Base-by-base conservation (phyloP, 2,329 filamentous ascomycete genomes). In the Xylariaceae sp. region DNA sequence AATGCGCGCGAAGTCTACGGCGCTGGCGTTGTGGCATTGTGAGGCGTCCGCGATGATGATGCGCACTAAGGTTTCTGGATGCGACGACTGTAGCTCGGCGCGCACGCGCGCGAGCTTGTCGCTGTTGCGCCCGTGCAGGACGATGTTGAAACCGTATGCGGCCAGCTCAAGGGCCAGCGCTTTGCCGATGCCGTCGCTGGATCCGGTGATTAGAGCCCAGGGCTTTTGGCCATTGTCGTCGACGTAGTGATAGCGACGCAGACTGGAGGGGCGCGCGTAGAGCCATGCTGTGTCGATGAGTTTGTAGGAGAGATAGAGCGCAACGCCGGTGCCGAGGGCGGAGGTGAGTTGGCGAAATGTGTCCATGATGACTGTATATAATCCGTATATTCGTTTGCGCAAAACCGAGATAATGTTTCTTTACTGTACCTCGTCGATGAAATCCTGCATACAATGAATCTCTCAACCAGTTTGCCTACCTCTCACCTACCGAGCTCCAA, bases 81-180 rank as follows among this genome's bases (percentile, higher is more conserved):
- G 76, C 3, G 68, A 52, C 0, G 64, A 15, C 2, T 65, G 60
- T 0, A 84, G 73, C 44, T 73, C 70, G 0, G 65, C 54, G 11
- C 73, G 67, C 10, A 79, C 67, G 0, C 54, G 57, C 1, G 74
- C 66, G 1, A 85, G 74, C 64, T 81, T 82, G 2, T 65, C 58
- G 2, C 63, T 57, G 59, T 79, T 80, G 34, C 80, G 75, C 13
- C 82, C 81, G 60, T 84, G 81, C 2, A 85, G 67, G 10, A 83
- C 71, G 30, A 85, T 72, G 63, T 82, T 80, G 74, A 84, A 83
- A n/a, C 80, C 79, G n/a, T 72, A 71, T 0, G 62, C 59, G 6
- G 77, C 77, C 9, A 85, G 76, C 63, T 80, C 79, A 52, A 77
- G 66, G 7, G 76, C 76, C 59, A 83, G 76, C 0, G 71, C 76